Conservation (phyloP, 805 yeast species). For the Yarrowia sp. region DNA sequence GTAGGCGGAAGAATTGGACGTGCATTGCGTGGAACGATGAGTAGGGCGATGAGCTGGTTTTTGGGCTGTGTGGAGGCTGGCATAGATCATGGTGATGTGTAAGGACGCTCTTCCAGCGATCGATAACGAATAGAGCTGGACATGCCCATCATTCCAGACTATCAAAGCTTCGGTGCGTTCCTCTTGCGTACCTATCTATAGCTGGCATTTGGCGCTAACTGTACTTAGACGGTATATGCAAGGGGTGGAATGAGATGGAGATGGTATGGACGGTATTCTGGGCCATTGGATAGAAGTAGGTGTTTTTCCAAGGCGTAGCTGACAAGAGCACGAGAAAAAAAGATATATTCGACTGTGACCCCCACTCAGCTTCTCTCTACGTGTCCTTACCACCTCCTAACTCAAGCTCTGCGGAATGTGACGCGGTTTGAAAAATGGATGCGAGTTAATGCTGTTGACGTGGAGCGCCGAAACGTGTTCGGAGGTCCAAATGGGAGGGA, state of each 20-base stretch:
- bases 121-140: background rate
- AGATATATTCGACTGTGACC: too few species aligned
- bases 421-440: constrained; percentile 22
- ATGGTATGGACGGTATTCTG: too few species aligned
- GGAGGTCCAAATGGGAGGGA: background rate
- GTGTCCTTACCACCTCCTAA: background rate
- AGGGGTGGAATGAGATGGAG: constrained; percentile 3
- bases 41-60: background rate
- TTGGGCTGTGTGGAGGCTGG: background rate
- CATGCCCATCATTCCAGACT: background rate
- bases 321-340: too few species aligned
- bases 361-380: background rate
- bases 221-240: background rate
- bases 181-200: background rate
- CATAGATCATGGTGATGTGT: too few species aligned
- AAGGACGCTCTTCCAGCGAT: too few species aligned
- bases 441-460: background rate
- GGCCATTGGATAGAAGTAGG: too few species aligned
- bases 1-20: constrained; percentile 1
- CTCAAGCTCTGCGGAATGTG: constrained; percentile 24
- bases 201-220: background rate
- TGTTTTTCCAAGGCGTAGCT: background rate
- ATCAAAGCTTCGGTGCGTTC: background rate
- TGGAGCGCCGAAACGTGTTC: too few species aligned
- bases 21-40: background rate